A percentile compares a stretch with the other conserved stretches of the same genome.
Evolutionary conservation across 306 rosid species (phyloP).

Genomic region (Acacia crassicarpa): DNA sequence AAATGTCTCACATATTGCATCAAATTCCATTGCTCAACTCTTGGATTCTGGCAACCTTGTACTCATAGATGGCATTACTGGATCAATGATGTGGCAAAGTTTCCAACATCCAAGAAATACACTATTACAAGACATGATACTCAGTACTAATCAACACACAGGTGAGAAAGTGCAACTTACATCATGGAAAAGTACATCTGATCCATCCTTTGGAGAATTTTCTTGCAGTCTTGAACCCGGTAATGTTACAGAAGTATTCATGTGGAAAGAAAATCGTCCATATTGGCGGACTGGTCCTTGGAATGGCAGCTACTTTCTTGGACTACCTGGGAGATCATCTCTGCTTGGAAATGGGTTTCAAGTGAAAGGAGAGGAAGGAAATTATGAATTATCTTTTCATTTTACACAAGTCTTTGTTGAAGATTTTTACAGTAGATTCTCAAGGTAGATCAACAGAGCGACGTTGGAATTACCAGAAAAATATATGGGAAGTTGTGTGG

Average conservation of each 20-base stretch:
- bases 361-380: background rate
- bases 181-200: slow-evolving; percentile 23
- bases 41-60: background rate
- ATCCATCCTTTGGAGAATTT: slow-evolving; percentile 21
- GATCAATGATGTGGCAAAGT: slow-evolving; percentile 26
- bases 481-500: background rate
- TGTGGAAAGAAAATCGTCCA: background rate
- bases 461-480: background rate
- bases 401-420: background rate
- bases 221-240: background rate
- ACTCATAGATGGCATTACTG: background rate
- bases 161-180: background rate
- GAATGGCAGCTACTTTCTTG: background rate
- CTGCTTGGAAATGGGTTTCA: background rate
- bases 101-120: slow-evolving; percentile 27
- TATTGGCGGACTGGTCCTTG: slow-evolving; percentile 25
- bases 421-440: background rate
- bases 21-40: background rate
- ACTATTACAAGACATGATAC: slow-evolving; percentile 11
- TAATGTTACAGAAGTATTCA: background rate
- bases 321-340: background rate
- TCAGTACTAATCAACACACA: background rate
- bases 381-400: background rate
- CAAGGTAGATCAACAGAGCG: background rate
- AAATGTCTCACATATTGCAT: background rate